Percentiles rank a stretch among this genome's conserved stretches.
Conservation (phyloP, 2,329 filamentous ascomycete genomes). For the Epichloe festucae region DNA sequence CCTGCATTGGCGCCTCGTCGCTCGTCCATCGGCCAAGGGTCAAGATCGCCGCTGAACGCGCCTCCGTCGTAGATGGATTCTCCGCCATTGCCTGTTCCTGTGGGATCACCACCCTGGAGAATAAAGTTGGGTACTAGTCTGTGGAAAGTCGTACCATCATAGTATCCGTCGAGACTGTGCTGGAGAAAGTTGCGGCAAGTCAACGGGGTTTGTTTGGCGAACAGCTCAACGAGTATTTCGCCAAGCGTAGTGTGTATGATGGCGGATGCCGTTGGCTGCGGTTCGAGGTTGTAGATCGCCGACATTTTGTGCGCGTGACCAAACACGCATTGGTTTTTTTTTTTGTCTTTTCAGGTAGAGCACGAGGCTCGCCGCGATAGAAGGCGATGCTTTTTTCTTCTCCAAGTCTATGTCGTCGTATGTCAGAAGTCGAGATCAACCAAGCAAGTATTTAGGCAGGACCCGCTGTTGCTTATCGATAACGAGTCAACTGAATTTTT, state of each 20-base stretch:
- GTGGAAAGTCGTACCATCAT: slow-evolving; percentile 87
- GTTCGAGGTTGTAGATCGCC: slow-evolving; percentile 84
- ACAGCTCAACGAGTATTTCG: slow-evolving; percentile 83
- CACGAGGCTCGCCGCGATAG: not conserved
- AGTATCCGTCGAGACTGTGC: slow-evolving; percentile 89
- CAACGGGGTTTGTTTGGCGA: slow-evolving; percentile 85
- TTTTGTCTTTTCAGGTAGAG: too few species aligned
- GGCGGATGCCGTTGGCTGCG: slow-evolving; percentile 83
- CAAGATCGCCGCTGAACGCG: slow-evolving; percentile 57
- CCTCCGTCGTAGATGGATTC: slow-evolving; percentile 86
- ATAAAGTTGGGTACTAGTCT: slow-evolving; percentile 86
- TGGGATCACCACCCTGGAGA: slow-evolving; percentile 88
- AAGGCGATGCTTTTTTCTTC: not conserved
- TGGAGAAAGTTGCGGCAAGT: slow-evolving; percentile 94
- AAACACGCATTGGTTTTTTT: too few species aligned
- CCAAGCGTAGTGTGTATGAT: slow-evolving; percentile 83
- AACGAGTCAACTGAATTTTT: not conserved
- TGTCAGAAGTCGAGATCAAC: not conserved
- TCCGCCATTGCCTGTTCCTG: slow-evolving; percentile 80
- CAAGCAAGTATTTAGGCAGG: too few species aligned
- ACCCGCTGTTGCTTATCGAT: not conserved
- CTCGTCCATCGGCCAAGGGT: slow-evolving; percentile 59
- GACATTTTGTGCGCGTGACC: slow-evolving; percentile 55
- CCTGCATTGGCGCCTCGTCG: slow-evolving; percentile 49
- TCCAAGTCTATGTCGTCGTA: not conserved